phyloP scores from a whole-genome alignment of 164 flowering plant genomes.

The Santalum album region DNA sequence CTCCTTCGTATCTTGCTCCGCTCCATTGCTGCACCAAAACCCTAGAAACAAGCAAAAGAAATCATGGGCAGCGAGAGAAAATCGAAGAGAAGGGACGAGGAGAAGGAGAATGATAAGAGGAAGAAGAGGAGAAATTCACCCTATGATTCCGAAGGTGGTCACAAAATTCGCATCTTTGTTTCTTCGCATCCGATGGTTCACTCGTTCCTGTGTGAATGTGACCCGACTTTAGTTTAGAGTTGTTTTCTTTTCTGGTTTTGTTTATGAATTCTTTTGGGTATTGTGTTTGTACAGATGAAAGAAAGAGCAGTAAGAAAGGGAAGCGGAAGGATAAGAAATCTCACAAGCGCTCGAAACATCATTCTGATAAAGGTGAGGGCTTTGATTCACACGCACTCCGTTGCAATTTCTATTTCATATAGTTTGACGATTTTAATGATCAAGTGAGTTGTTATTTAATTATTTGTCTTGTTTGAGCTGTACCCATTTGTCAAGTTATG shows the following conservation, averaged over 20 bases:
- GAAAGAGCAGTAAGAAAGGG: slow-evolving; percentile 21
- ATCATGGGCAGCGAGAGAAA: slow-evolving; percentile 25
- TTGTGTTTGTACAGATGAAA: slow-evolving; percentile 20
- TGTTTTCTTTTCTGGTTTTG: not conserved
- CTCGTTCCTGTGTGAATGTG: not conserved
- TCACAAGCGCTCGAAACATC: slow-evolving; percentile 23
- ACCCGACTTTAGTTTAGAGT: not conserved
- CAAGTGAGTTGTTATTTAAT: no score
- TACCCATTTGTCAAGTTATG: no score
- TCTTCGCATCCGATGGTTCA: no score
- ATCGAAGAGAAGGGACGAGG: not conserved
- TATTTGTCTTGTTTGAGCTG: no score
- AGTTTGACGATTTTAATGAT: no score
- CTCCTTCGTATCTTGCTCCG: no score
- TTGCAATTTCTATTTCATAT: no score
- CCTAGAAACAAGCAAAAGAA: no score
- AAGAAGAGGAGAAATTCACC: slow-evolving; percentile 10
- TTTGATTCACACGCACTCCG: no score
- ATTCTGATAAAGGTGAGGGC: slow-evolving; percentile 25
- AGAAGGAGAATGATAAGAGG: slow-evolving; percentile 6
- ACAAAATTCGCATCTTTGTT: not conserved
- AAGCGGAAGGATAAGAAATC: slow-evolving; percentile 24
- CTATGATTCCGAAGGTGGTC: slow-evolving; percentile 20
- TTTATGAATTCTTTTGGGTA: not conserved
- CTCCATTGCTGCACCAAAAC: no score